These are phyloP conservation scores for Zygotorulaspora florentina DNA, from an alignment of 805 yeast species.

Conservation along the genomic window DNA sequence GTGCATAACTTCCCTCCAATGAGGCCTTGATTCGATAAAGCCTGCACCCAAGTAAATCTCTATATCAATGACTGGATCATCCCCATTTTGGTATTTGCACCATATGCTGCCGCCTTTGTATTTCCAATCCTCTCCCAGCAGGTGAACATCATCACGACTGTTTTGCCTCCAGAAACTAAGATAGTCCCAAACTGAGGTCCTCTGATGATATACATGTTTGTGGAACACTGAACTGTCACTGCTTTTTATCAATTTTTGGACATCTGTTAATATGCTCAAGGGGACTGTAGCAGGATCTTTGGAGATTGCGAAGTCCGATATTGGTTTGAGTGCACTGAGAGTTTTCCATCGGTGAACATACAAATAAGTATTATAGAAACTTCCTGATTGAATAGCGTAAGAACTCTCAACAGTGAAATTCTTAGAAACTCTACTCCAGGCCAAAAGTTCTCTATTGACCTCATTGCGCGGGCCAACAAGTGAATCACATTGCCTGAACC, in stretches of 20 bases:
- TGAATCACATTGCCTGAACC: slow-evolving; percentile 31
- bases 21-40: slow-evolving; percentile 55
- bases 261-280: slow-evolving; percentile 35
- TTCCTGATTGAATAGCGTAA: slow-evolving; percentile 11
- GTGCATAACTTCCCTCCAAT: slow-evolving; percentile 43
- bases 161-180: slow-evolving; percentile 2
- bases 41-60: slow-evolving; percentile 52
- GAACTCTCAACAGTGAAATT: slow-evolving; percentile 22
- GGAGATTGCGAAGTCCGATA: slow-evolving; percentile 45
- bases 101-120: slow-evolving; percentile 49
- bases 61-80: slow-evolving; percentile 40
- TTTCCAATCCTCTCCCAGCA: slow-evolving; percentile 39
- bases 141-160: background rate
- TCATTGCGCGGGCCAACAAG: slow-evolving; percentile 13
- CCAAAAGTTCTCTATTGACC: slow-evolving; percentile 6
- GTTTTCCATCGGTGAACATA: slow-evolving; percentile 25
- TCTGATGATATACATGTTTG: slow-evolving; percentile 22
- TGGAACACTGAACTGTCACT: slow-evolving; percentile 34
- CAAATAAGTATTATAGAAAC: slow-evolving; percentile 24
- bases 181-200: slow-evolving; percentile 3
- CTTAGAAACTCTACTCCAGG: slow-evolving; percentile 29
- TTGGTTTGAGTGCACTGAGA: slow-evolving; percentile 27
- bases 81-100: slow-evolving; percentile 45
- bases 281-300: slow-evolving; percentile 37
- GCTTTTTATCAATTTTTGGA: slow-evolving; percentile 24